Conservation (phyloP, 306 rosid species). For the Prunus mira region DNA sequence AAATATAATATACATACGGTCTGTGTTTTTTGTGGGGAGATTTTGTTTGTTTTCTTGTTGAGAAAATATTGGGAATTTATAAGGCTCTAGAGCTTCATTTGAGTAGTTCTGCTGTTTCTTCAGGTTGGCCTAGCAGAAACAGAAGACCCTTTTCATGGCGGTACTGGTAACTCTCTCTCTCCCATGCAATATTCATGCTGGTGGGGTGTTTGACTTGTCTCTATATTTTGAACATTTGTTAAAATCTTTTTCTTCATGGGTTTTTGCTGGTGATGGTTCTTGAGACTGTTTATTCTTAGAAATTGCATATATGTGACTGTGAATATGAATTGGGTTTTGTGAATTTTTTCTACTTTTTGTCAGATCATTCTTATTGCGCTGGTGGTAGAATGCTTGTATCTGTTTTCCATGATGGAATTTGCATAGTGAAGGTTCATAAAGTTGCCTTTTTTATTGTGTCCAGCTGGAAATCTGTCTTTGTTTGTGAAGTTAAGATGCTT, state of each 20-base stretch:
- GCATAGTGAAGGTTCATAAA: slow-evolving; percentile 15
- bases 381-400: slow-evolving; percentile 11
- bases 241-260: slow-evolving; percentile 33
- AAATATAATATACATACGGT: slow-evolving; percentile 4
- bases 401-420: slow-evolving; percentile 11
- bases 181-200: slow-evolving; percentile 2
- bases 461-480: slow-evolving; percentile 36
- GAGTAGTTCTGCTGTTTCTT: slow-evolving; percentile 33
- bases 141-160: slow-evolving; percentile 40
- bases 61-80: slow-evolving; percentile 44
- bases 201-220: slow-evolving; percentile 17
- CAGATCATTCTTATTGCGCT: slow-evolving; percentile 4
- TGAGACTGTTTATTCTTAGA: slow-evolving; percentile 10
- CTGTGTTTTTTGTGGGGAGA: slow-evolving; percentile 36
- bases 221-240: slow-evolving; percentile 1
- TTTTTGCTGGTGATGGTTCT: slow-evolving; percentile 24
- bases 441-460: slow-evolving; percentile 24
- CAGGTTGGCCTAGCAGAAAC: slow-evolving; percentile 48
- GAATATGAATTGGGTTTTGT: slow-evolving; percentile 2
- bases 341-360: neutral
- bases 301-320: slow-evolving; percentile 14
- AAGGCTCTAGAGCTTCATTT: slow-evolving; percentile 55
- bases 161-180: slow-evolving; percentile 34
- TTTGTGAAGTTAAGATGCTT: slow-evolving; percentile 28
- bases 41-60: slow-evolving; percentile 19